Evolutionary conservation across 164 flowering plant species (phyloP).

Genomic region (Vitis riparia): DNA sequence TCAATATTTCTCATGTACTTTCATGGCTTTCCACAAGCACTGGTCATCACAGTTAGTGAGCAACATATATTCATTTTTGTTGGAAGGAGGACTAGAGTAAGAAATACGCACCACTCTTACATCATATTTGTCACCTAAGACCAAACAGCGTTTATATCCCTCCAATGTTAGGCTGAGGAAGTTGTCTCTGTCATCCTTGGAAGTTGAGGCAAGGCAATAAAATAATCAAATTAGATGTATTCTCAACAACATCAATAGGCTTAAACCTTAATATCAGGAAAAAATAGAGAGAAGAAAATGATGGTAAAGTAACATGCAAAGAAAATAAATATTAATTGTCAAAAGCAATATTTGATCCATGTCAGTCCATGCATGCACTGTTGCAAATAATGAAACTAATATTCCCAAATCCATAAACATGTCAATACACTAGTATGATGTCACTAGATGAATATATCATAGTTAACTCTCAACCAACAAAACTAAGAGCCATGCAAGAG

Average conservation of each 20-base stretch:
- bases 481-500: too few relatives aligned
- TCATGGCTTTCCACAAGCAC: neutral
- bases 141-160: constrained; percentile 86
- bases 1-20: neutral
- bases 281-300: neutral
- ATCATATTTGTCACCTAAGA: constrained; percentile 87
- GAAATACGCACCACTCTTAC: constrained; percentile 71
- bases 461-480: too few relatives aligned
- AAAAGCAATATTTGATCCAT: neutral
- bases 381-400: neutral
- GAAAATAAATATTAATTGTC: neutral
- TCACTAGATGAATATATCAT: too few relatives aligned
- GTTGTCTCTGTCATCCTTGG: constrained; percentile 89
- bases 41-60: neutral
- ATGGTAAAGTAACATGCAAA: neutral
- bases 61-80: neutral
- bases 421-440: neutral
- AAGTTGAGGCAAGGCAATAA: constrained; percentile 12
- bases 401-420: neutral
- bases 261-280: neutral
- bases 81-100: neutral
- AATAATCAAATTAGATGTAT: neutral
- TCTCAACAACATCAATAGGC: neutral
- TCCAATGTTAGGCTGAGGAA: constrained; percentile 83
- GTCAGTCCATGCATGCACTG: too few relatives aligned